Evolutionary conservation across 768 basidiomycete species (phyloP), one percentile per base, ranked within the genome.

Genomic region (Naganishia vaughanmartiniae): DNA sequence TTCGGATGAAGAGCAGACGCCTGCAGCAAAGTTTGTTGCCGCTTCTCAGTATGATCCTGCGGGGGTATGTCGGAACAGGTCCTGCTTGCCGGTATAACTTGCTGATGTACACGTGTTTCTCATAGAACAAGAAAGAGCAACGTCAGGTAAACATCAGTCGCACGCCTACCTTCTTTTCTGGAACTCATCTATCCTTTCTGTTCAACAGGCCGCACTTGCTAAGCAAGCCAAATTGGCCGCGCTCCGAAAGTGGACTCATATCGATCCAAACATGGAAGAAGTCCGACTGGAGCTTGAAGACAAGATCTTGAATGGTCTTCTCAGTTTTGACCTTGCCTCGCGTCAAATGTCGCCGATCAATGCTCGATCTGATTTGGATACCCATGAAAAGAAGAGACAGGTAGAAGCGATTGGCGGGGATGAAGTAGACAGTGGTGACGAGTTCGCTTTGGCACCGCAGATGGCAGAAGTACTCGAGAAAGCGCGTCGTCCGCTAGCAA

Each of bases 161-260:
- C 42, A 15, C 42, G 42, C 42, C 9, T 42, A 5, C 10, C 17
- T 42, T 2, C 14, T 42, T 15, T 42, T 15, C 14, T 42, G 42
- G 36, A 42, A 42, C 39, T 63, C 4, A 45, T n/a, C 12, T n/a
- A 57, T n/a, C 42, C 31, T 24, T 5, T 33, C 45, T 17, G 17
- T 51, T 3, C 24, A 10, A 17, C 63, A 81, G 78, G 74, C 72
- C 36, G 76, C 75, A 11, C 70, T 58, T 21, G 77, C 77, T 26
- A 77, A 80, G 65, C 72, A 76, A 39, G 76, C 77, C 34, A 81
- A 81, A 70, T 76, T 81, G 21, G 75, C 75, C 24, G 80, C 78
- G 0, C 72, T 82, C 46, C 78, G 76, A 46, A 74, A 77, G 63
- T 82, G 80, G 79, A 73, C 70, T 0, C 81, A 82, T 70, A 71